A percentile compares a stretch with the other conserved stretches of the same genome.
phyloP scores from a whole-genome alignment of 148 eudicot genomes.

The Chenopodium album region DNA sequence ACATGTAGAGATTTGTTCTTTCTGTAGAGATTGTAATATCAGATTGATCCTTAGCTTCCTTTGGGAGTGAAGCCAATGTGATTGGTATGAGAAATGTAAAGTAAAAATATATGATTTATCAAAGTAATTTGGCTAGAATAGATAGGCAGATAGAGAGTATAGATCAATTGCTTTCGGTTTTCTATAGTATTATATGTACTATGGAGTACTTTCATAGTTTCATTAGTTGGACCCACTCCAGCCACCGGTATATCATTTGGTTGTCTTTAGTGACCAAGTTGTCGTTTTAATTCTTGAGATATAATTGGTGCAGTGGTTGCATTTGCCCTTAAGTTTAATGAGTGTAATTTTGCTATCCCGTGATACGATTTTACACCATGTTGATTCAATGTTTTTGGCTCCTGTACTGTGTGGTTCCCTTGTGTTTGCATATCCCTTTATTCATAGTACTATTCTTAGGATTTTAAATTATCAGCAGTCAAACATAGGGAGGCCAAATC shows the following conservation, averaged over 20 bases:
- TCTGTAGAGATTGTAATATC: not conserved
- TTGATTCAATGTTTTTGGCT: not conserved
- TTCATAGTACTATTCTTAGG: not conserved
- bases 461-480: not conserved
- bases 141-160: not conserved
- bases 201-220: not conserved
- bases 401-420: not conserved
- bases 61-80: not conserved
- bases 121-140: not conserved
- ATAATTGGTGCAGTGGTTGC: no score
- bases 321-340: no score
- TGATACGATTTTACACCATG: not conserved
- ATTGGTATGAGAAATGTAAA: not conserved
- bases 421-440: not conserved
- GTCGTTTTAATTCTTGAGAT: no score
- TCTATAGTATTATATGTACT: not conserved
- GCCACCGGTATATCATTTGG: no score
- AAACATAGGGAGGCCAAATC: no score
- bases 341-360: no score
- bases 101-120: not conserved
- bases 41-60: not conserved
- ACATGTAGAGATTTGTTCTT: not conserved
- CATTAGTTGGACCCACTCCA: no score
- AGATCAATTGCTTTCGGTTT: not conserved
- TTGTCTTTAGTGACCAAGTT: no score